phyloP scores from a whole-genome alignment of 306 rosid species.

The Gastrolobium villosum region DNA sequence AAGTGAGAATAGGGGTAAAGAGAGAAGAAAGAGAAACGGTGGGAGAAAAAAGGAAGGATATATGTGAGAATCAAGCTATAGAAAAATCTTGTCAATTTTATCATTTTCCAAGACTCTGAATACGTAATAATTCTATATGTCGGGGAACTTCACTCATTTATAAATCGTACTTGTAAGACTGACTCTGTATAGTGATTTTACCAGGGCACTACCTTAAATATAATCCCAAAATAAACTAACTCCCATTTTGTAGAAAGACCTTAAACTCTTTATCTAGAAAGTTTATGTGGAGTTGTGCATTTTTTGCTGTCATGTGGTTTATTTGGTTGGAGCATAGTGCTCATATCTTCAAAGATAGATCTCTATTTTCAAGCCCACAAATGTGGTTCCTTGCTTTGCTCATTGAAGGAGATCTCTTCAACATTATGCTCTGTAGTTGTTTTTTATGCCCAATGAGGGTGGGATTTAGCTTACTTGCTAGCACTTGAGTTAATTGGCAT shows the following conservation, averaged over 20 bases:
- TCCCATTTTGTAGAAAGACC: background rate
- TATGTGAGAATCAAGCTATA: conserved; percentile 33
- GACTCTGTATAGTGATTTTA: background rate
- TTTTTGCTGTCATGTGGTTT: conserved; percentile 31
- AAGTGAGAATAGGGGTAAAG: conserved; percentile 13
- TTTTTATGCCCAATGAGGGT: background rate
- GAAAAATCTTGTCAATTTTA: conserved; percentile 20
- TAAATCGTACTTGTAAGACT: conserved; percentile 4
- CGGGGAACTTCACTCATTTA: background rate
- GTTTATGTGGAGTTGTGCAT: background rate
- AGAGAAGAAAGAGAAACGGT: background rate
- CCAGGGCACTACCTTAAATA: conserved; percentile 14
- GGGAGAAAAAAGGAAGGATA: conserved; percentile 21
- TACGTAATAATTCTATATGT: background rate
- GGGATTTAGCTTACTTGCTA: background rate
- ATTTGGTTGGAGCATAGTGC: conserved; percentile 16
- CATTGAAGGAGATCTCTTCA: conserved; percentile 23
- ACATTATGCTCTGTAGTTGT: background rate
- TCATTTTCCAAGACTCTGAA: conserved; percentile 35
- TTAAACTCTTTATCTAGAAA: conserved; percentile 14
- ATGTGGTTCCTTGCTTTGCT: background rate
- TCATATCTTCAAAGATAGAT: conserved; percentile 11
- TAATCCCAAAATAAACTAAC: conserved; percentile 14
- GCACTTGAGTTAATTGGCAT: conserved; percentile 23
- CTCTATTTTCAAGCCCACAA: conserved; percentile 25